Evolutionary conservation across 2,329 filamentous ascomycete genomes (phyloP).

Genomic region (Talaromyces sp.): DNA sequence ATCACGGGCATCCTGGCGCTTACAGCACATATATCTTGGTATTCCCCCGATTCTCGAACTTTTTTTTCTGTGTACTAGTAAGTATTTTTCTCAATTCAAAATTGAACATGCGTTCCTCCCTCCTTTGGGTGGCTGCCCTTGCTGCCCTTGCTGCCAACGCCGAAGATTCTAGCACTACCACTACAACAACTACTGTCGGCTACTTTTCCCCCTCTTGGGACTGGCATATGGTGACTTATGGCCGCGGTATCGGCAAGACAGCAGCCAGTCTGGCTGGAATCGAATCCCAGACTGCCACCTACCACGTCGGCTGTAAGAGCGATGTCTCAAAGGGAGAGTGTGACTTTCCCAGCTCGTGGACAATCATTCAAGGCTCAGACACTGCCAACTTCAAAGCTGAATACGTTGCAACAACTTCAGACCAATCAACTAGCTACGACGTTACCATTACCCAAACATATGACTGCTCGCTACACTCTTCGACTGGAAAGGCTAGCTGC

Average conservation of each 20-base stretch:
- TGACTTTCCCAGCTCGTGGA: not conserved
- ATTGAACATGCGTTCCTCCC: not conserved
- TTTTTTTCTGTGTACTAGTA: too few relatives aligned
- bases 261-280: not conserved
- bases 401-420: not conserved
- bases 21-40: too few relatives aligned
- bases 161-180: not conserved
- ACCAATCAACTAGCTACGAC: not conserved
- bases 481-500: conserved; percentile 1
- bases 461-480: not conserved
- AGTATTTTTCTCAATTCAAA: too few relatives aligned
- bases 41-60: too few relatives aligned
- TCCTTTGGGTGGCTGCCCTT: not conserved
- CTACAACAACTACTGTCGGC: not conserved
- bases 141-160: not conserved
- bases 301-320: not conserved
- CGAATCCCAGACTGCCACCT: not conserved
- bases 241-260: not conserved
- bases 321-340: not conserved
- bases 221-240: not conserved
- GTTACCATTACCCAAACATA: not conserved
- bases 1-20: too few relatives aligned
- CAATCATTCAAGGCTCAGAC: not conserved
- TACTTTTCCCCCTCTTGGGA: not conserved
- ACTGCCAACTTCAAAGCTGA: not conserved